Conservation (phyloP, 139 green algal species). For the Chlorella sp. region DNA sequence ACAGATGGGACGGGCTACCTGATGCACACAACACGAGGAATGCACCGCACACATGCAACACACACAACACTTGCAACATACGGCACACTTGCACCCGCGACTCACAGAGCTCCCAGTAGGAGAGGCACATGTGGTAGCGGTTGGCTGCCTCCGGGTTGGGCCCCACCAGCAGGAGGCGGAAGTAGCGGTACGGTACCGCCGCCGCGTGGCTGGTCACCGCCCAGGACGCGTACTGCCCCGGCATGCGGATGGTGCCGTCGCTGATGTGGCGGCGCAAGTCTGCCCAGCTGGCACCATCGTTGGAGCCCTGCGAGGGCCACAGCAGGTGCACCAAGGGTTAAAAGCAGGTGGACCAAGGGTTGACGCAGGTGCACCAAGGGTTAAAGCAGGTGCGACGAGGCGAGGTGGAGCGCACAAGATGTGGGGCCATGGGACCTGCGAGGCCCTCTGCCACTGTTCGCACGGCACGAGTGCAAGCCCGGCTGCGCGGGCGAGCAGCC, state of each 20-base stretch:
- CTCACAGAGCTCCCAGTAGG: constrained; percentile 82
- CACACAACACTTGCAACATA: too few species aligned
- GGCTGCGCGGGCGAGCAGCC: too few species aligned
- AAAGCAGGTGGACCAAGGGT: background rate
- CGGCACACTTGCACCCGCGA: too few species aligned
- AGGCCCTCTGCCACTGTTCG: too few species aligned
- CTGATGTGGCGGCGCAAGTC: constrained; percentile 68
- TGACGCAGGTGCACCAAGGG: too few species aligned
- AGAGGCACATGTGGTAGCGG: constrained; percentile 66
- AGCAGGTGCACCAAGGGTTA: background rate
- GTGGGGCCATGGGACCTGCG: too few species aligned
- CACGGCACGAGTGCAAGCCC: too few species aligned
- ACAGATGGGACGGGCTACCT: too few species aligned
- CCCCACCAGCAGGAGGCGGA: constrained; percentile 73
- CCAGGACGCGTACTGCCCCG: constrained; percentile 85
- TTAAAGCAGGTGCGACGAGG: too few species aligned
- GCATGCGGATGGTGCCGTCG: constrained; percentile 69
- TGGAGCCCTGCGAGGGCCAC: constrained; percentile 67
- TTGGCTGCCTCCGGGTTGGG: constrained; percentile 44
- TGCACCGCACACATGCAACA: too few species aligned
- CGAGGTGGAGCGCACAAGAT: too few species aligned
- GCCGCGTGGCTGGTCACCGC: constrained; percentile 68
- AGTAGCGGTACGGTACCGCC: constrained; percentile 66
- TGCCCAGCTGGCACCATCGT: constrained; percentile 68
- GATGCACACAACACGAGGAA: too few species aligned